Conservation (phyloP, 768 basidiomycete genomes). For the Boletellus ananiceps region DNA sequence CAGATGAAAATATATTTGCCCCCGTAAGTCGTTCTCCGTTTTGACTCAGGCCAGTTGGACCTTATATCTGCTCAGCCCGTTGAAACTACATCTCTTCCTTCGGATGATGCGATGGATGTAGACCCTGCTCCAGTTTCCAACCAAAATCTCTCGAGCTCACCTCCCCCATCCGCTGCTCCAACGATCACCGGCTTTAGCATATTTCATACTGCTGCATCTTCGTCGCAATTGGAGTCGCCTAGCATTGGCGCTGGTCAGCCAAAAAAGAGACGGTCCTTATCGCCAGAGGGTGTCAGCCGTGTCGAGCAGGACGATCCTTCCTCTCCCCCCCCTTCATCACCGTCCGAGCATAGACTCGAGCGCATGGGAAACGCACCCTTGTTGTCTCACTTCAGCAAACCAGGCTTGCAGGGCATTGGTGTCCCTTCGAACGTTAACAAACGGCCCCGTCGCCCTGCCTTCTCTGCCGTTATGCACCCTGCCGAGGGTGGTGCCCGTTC, state of each 20-base stretch:
- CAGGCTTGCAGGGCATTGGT: slow-evolving; percentile 49
- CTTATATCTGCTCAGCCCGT: slow-evolving; percentile 23
- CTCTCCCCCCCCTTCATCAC: slow-evolving; percentile 49
- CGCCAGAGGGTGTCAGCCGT: slow-evolving; percentile 43
- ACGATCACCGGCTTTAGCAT: slow-evolving; percentile 54
- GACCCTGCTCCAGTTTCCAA: slow-evolving; percentile 49
- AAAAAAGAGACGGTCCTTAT: slow-evolving; percentile 58
- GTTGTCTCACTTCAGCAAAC: slow-evolving; percentile 44
- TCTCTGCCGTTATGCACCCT: slow-evolving; percentile 59
- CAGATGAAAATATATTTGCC: slow-evolving; percentile 27
- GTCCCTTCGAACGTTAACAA: slow-evolving; percentile 52
- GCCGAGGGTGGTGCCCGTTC: slow-evolving; percentile 38
- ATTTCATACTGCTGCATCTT: slow-evolving; percentile 57
- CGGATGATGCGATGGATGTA: slow-evolving; percentile 76
- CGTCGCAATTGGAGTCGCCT: slow-evolving; percentile 43
- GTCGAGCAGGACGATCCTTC: slow-evolving; percentile 40
- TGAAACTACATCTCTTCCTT: slow-evolving; percentile 40
- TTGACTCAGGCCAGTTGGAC: background rate
- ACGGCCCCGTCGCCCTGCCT: slow-evolving; percentile 59
- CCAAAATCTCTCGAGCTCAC: slow-evolving; percentile 31
- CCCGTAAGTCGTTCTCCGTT: slow-evolving; percentile 20
- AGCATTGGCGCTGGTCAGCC: slow-evolving; percentile 34
- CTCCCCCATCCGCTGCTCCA: slow-evolving; percentile 48
- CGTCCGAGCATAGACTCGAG: slow-evolving; percentile 44
- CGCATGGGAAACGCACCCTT: slow-evolving; percentile 34